Base-by-base conservation (phyloP, 2,329 filamentous ascomycete genomes). In the Xylaria sp. region DNA sequence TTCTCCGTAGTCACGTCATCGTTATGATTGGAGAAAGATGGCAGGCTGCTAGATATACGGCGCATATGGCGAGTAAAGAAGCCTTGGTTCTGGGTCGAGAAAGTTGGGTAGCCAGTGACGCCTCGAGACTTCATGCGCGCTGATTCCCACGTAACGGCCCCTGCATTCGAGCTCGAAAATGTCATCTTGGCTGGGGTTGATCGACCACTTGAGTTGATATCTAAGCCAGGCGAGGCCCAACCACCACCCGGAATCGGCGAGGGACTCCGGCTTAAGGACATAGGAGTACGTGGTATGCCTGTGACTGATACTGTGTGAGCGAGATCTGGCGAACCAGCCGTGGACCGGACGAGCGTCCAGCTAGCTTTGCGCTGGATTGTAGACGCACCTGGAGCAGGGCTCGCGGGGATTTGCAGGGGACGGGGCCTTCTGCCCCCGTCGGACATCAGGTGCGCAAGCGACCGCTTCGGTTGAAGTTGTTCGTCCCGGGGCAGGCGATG, bases 31-130 rank as follows among this genome's bases (percentile, higher is more conserved):
- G 88, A 87, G 79, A 96, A 95, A 28, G 88, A 87, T 8, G 94
- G 94, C 68, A 98, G 82, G 72, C 90, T 93, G 75, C 89, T 91
- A 4, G 93, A 96, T 75, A 98, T 86, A 73, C 88, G 91, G 73
- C 93, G 91, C 82, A 93, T 93, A 80, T 97, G 93, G 72, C 93
- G 89, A 67, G 89, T 90, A 81, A 98, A 95, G 85, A 97, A 97
- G 66, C 94, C 93, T 76, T 93, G 90, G 78, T 94, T 94, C 76
- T 92, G 90, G 10, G 91, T 94, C 71, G 90, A 90, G 81, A 94
- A 96, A 48, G 91, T 92, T 9, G 93, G 90, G 78, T 94, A 94
- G 67, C 91, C 89, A 78, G 90, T 89, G 69, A 92, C 87, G 67
- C 91, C 89, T 64, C 90, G 88, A 77, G 90, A 94, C 78, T 91